Evolutionary conservation across 169 alveolate species (phyloP).

Genomic region (Babesia ovis): DNA sequence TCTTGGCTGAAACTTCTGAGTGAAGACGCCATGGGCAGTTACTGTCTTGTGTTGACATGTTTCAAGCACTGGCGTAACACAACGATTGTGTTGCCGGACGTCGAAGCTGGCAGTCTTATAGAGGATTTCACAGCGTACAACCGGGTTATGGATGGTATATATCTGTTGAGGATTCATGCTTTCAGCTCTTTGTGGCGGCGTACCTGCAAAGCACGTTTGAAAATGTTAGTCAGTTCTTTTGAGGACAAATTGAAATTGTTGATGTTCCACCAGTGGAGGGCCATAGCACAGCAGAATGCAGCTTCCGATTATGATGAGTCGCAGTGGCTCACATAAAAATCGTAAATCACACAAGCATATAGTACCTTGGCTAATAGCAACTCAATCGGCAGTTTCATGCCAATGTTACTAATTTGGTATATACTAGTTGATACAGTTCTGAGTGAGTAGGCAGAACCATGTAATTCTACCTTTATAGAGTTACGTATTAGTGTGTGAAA

Average conservation of each 20-base stretch:
- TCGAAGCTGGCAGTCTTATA: neutral
- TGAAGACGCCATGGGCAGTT: slow-evolving; percentile 13
- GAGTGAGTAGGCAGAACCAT: too few relatives aligned
- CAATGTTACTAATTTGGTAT: too few relatives aligned
- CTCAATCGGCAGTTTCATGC: too few relatives aligned
- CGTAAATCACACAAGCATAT: too few relatives aligned
- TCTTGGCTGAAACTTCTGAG: neutral
- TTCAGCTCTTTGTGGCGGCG: slow-evolving; percentile 5
- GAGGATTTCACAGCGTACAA: slow-evolving; percentile 1
- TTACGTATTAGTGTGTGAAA: too few relatives aligned
- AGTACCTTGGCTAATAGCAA: too few relatives aligned
- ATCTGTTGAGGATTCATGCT: slow-evolving; percentile 25
- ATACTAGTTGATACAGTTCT: too few relatives aligned
- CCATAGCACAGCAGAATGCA: neutral
- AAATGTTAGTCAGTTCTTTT: slow-evolving; percentile 1
- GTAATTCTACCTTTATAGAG: too few relatives aligned
- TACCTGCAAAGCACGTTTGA: slow-evolving; percentile 24
- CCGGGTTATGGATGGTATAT: slow-evolving; percentile 18
- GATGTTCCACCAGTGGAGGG: slow-evolving; percentile 21
- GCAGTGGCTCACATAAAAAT: too few relatives aligned
- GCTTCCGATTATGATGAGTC: too few relatives aligned
- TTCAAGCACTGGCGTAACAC: slow-evolving; percentile 44
- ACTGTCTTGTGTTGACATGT: slow-evolving; percentile 9
- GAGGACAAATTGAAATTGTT: slow-evolving; percentile 17
- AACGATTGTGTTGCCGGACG: slow-evolving; percentile 20